Conservation (phyloP, 208 protist species). For the Acanthamoeba triangularis region DNA sequence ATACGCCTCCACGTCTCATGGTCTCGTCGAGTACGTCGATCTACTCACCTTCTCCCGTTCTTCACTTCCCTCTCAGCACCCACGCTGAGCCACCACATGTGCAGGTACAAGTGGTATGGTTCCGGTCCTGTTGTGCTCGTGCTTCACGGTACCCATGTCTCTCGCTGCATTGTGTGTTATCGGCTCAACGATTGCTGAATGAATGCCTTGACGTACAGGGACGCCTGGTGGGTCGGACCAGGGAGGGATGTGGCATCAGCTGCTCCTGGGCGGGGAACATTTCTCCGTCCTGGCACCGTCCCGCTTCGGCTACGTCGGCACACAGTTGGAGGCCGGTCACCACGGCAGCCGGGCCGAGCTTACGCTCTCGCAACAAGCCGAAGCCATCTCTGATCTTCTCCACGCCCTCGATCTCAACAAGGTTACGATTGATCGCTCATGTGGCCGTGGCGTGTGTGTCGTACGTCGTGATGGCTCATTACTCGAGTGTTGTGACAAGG, state of each 20-base stretch:
- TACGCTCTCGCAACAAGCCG: slow-evolving; percentile 14
- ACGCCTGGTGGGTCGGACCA: slow-evolving; percentile 38
- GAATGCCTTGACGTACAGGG: neutral
- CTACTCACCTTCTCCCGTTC: neutral
- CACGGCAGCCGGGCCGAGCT: neutral
- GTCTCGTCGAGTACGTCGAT: slow-evolving; percentile 10
- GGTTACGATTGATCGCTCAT: neutral
- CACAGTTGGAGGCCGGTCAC: neutral
- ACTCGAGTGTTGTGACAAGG: neutral
- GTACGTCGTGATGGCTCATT: neutral
- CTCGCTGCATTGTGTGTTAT: neutral
- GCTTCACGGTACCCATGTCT: neutral
- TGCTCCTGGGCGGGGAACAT: slow-evolving; percentile 11
- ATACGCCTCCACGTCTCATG: neutral
- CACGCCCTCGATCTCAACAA: neutral
- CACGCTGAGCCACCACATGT: too few relatives aligned
- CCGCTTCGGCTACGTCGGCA: slow-evolving; percentile 46
- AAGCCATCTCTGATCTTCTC: slow-evolving; percentile 5
- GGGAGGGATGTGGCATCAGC: slow-evolving; percentile 40
- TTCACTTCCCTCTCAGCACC: neutral
- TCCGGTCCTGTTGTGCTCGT: slow-evolving; percentile 50
- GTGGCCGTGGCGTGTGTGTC: neutral
- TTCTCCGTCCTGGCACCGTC: slow-evolving; percentile 37
- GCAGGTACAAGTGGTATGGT: slow-evolving; percentile 35
- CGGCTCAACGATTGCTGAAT: neutral